Evolutionary conservation across 1,284 basidiomycete species (phyloP).

Genomic region (Cryptococcus wingfieldii): DNA sequence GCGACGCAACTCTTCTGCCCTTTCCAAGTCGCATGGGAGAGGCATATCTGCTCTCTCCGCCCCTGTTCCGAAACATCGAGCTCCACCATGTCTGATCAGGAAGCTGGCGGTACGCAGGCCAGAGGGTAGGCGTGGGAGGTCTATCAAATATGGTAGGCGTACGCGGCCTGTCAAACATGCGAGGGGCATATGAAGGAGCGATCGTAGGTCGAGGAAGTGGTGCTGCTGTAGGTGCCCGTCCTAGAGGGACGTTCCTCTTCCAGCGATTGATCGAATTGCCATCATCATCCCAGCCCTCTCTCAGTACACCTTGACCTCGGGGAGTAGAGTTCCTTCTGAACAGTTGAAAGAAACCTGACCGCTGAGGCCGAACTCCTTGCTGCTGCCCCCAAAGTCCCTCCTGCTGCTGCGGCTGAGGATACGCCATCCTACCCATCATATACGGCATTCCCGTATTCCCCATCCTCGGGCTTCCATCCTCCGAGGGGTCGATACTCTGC

Average conservation of each 20-base stretch:
- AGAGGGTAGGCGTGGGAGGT: not conserved
- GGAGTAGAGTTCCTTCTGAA: slow-evolving; percentile 2
- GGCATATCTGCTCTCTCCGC: not conserved
- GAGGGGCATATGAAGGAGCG: not conserved
- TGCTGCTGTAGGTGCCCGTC: slow-evolving; percentile 10
- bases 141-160: not conserved
- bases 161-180: not conserved
- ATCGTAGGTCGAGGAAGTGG: not conserved
- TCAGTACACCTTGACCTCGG: slow-evolving; percentile 1
- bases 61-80: not conserved
- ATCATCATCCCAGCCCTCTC: not conserved
- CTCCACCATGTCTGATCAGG: slow-evolving; percentile 6
- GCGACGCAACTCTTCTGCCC: not conserved
- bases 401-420: not conserved
- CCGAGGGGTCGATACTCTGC: slow-evolving; percentile 15
- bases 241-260: slow-evolving; percentile 1
- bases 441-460: not conserved
- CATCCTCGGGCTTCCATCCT: slow-evolving; percentile 1
- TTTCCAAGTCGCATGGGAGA: not conserved
- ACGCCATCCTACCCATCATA: not conserved
- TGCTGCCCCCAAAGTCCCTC: not conserved
- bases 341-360: slow-evolving; percentile 1
- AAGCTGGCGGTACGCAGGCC: not conserved
- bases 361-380: not conserved
- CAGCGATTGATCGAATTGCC: slow-evolving; percentile 6